These are phyloP conservation scores for Termitomyces sp. DNA, from an alignment of 768 basidiomycete genomes.

Conservation along the genomic window DNA sequence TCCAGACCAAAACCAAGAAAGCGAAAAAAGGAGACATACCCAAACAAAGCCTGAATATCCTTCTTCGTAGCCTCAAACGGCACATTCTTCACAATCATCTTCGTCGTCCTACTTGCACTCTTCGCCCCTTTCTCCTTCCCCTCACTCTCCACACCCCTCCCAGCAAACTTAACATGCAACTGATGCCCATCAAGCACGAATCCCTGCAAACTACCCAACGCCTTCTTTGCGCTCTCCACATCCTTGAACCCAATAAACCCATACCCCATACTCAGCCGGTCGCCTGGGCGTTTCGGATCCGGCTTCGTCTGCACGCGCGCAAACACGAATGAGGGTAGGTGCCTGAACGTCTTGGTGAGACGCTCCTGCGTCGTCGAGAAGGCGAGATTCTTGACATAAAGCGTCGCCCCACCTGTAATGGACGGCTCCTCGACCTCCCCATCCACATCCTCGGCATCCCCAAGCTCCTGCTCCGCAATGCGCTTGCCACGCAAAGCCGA, in stretches of 20 bases:
- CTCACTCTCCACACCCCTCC: slow-evolving; percentile 63
- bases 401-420: slow-evolving; percentile 68
- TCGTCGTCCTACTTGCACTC: slow-evolving; percentile 70
- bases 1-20: slow-evolving; percentile 15
- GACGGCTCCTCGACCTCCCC: slow-evolving; percentile 41
- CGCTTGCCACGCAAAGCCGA: slow-evolving; percentile 31
- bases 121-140: slow-evolving; percentile 33
- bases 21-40: slow-evolving; percentile 54
- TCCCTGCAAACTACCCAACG: slow-evolving; percentile 74
- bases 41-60: slow-evolving; percentile 86
- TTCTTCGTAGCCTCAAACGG: slow-evolving; percentile 96
- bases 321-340: slow-evolving; percentile 79
- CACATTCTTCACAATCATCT: slow-evolving; percentile 97
- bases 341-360: slow-evolving; percentile 65
- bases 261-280: slow-evolving; percentile 87
- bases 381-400: slow-evolving; percentile 95
- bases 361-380: slow-evolving; percentile 85
- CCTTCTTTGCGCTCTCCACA: slow-evolving; percentile 71
- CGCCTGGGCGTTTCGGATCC: slow-evolving; percentile 70
- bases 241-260: slow-evolving; percentile 93
- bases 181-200: slow-evolving; percentile 86
- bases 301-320: slow-evolving; percentile 90
- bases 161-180: slow-evolving; percentile 82
- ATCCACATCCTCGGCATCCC: slow-evolving; percentile 24
- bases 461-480: slow-evolving; percentile 38